A percentile compares a stretch with the other conserved stretches of the same genome.
phyloP scores from a whole-genome alignment of 2,329 filamentous ascomycete species.

The Aspergillus oerlinghausenensis region DNA sequence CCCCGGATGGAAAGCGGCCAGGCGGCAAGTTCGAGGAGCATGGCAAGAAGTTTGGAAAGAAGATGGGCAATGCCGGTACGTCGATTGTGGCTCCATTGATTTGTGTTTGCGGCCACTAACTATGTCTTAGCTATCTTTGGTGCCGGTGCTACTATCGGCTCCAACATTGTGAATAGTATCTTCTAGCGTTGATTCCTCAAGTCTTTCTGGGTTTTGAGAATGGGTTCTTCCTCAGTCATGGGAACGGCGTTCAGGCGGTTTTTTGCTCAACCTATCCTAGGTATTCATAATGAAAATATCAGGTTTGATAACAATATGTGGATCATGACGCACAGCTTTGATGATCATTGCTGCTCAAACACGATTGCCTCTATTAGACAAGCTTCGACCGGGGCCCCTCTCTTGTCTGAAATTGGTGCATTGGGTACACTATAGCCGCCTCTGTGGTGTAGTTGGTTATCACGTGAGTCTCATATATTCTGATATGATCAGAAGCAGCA shows the following conservation, averaged over 20 bases:
- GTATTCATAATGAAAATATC: background rate
- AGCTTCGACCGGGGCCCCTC: background rate
- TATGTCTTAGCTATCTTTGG: constrained; percentile 69
- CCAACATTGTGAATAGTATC: constrained; percentile 85
- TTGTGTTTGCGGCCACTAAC: constrained; percentile 15
- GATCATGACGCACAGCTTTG: background rate
- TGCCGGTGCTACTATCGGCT: constrained; percentile 84
- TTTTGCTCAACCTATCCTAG: background rate
- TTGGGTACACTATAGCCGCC: background rate
- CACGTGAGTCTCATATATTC: background rate
- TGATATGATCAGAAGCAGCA: background rate
- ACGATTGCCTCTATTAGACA: too few relatives aligned
- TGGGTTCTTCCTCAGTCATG: background rate
- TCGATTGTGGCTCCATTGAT: constrained; percentile 7
- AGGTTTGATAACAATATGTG: background rate
- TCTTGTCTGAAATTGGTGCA: background rate
- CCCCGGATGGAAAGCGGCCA: constrained; percentile 38
- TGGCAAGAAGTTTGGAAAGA: constrained; percentile 96
- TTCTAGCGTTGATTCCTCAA: constrained; percentile 52
- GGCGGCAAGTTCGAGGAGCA: constrained; percentile 64
- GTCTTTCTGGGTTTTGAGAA: background rate
- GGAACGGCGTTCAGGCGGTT: background rate
- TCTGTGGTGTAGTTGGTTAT: background rate
- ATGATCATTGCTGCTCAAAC: background rate
- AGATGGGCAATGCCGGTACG: constrained; percentile 67